Evolutionary conservation across 2,329 filamentous ascomycete genomes (phyloP).

Genomic region (Colletotrichum horii): DNA sequence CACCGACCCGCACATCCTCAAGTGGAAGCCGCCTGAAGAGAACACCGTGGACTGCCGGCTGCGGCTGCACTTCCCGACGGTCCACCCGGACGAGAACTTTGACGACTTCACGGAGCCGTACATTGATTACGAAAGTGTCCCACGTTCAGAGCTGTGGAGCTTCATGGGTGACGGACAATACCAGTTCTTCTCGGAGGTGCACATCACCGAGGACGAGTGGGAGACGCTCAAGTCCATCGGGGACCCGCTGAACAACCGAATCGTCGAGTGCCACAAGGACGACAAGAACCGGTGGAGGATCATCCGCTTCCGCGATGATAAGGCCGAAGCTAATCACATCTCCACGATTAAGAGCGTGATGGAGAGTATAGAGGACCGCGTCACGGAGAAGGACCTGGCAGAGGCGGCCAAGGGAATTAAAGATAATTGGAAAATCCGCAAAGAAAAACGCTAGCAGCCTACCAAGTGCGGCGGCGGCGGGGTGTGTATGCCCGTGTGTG

Average conservation of each 20-base stretch:
- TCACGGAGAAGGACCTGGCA: slow-evolving; percentile 83
- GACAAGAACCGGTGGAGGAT: slow-evolving; percentile 79
- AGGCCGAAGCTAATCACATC: slow-evolving; percentile 88
- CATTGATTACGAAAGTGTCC: slow-evolving; percentile 80
- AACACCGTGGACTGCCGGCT: slow-evolving; percentile 95
- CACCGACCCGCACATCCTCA: slow-evolving; percentile 91
- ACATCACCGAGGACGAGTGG: slow-evolving; percentile 81
- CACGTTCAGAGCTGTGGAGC: slow-evolving; percentile 74
- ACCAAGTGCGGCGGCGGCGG: too few relatives aligned
- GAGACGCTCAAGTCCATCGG: slow-evolving; percentile 75
- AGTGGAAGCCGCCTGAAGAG: slow-evolving; percentile 96
- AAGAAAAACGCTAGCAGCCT: too few relatives aligned
- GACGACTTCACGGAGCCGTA: slow-evolving; percentile 69
- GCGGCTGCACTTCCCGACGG: slow-evolving; percentile 73
- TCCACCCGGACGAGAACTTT: slow-evolving; percentile 69
- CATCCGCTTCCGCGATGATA: slow-evolving; percentile 91
- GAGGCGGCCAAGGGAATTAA: slow-evolving; percentile 73
- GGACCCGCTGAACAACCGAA: slow-evolving; percentile 81
- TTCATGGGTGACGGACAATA: slow-evolving; percentile 70
- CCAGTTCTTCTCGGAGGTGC: slow-evolving; percentile 69
- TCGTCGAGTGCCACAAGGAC: slow-evolving; percentile 91
- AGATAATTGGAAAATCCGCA: slow-evolving; percentile 78
- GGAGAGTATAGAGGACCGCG: slow-evolving; percentile 85
- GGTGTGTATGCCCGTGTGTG: not conserved
- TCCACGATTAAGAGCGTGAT: slow-evolving; percentile 85